A percentile compares a stretch with the other conserved stretches of the same genome.
These are phyloP conservation scores for Quercus rubra DNA, from an alignment of 306 rosid genomes.

Conservation along the genomic window DNA sequence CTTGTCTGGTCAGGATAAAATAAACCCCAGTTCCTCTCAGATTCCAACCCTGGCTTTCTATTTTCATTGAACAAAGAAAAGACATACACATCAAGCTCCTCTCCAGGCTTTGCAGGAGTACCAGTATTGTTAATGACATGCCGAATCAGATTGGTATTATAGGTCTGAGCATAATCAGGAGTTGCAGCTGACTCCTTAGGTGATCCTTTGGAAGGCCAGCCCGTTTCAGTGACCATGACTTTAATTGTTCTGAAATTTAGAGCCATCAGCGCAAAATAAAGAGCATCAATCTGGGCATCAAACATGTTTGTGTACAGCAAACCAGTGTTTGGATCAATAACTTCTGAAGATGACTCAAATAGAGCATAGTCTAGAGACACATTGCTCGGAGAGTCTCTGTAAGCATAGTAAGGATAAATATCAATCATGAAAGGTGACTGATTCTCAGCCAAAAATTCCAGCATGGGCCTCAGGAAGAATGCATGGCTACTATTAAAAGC, in stretches of 20 bases:
- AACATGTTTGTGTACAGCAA: slow-evolving; percentile 91
- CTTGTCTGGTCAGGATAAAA: slow-evolving; percentile 96
- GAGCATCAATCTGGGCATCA: slow-evolving; percentile 96
- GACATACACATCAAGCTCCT: slow-evolving; percentile 42
- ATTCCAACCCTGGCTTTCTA: slow-evolving; percentile 89
- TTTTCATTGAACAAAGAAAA: slow-evolving; percentile 83
- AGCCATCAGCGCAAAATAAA: slow-evolving; percentile 85
- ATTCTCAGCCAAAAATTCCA: slow-evolving; percentile 94
- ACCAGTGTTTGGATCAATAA: slow-evolving; percentile 96
- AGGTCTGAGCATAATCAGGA: slow-evolving; percentile 73
- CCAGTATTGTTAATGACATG: slow-evolving; percentile 53
- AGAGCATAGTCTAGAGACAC: slow-evolving; percentile 81
- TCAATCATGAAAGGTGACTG: slow-evolving; percentile 95
- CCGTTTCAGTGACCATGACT: slow-evolving; percentile 93
- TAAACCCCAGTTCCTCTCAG: slow-evolving; percentile 97
- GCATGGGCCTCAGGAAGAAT: slow-evolving; percentile 79
- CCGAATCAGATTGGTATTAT: slow-evolving; percentile 55
- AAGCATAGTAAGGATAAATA: slow-evolving; percentile 96
- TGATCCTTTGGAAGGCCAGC: slow-evolving; percentile 98
- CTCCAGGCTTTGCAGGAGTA: slow-evolving; percentile 49
- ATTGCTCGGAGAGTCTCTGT: slow-evolving; percentile 71
- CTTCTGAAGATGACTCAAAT: slow-evolving; percentile 83
- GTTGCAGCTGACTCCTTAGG: slow-evolving; percentile 90
- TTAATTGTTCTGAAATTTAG: slow-evolving; percentile 82
- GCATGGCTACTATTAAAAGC: slow-evolving; percentile 91